Base-by-base conservation (phyloP, 1,284 basidiomycete genomes). In the Cryptococcus sp. region DNA sequence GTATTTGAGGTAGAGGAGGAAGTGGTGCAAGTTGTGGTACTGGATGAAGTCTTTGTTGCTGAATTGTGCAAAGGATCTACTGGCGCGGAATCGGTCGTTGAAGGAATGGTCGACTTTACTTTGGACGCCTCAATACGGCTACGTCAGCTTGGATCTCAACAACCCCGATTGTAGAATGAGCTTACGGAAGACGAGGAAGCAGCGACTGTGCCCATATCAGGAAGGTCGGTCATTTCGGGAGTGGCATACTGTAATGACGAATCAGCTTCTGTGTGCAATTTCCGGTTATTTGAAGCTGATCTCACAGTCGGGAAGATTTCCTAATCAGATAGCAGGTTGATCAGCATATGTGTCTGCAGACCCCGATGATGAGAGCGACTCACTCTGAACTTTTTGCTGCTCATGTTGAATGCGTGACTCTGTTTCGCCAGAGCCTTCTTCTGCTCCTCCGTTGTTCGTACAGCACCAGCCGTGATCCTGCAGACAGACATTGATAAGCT, bases 391-490 rank as follows among this genome's bases (percentile, higher is more conserved):
- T 88, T 85, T 63, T 85, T 83, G 75, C 91, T 89, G 40, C 80
- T 76, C 45, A 93, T 71, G 76, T 97, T 97, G 86, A 89, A 95
- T 0, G 82, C 78, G 74, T 97, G 93, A 73, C 90, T 93, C 57
- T 87, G 84, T 3, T 82, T 79, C 0, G 93, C 93, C 59, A 91
- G 87, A 0, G 81, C 78, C 53, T 85, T 85, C 78, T 93, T 93
- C 71, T 95, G 89, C 5, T 83, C 81, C 50, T 88, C 86, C n/a
- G 87, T 85, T 0, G 90, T 88, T 17, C 85, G 90, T 47, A 95
- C 86, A 1, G 90, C 91, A 13, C 93, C 93, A 0, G 93, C 94
- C 0, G 93, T 97, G 85, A 96, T 93, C 54, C 77, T 78, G 52
- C 3, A 3, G 8, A 27, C 13, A n/a, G 27, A 47, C 1, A 11